Evolutionary conservation across 139 green algal genomes (phyloP), one percentile per base, ranked within the genome.

Genomic region (Tetradesmus obliquus): DNA sequence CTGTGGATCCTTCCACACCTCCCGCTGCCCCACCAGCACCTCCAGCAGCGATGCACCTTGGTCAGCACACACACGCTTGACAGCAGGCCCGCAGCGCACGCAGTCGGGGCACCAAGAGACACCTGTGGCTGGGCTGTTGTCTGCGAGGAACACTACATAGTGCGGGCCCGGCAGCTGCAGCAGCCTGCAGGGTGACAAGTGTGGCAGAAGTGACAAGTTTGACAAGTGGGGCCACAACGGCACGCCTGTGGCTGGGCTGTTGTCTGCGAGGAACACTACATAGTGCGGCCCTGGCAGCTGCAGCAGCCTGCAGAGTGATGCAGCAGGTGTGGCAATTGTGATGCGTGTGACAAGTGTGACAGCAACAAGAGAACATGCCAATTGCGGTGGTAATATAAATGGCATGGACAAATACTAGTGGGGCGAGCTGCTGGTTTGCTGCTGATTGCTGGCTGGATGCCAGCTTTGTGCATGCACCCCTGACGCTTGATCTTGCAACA

Each of bases 91-190:
- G 7, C 74, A 87, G 84, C 92, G 92, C 58, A 90, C 86, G 66
- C 91, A 94, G 82, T 94, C 91, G 45, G 91, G 91, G 82, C 91
- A 94, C 91, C 91, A 94, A 10, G 83, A 71, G n/a, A 89, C 54
- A 10, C 83, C 87, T 3, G 91, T 94, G 1, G 58, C 69, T 20
- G 91, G 88, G 88, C 90, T 82, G 12, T 58, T 24, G 83, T 92
- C 88, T 32, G 91, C 83, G 51, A 69, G 82, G 72, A 94, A 94
- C 10, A 94, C 32, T 3, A 94, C 91, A 60, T 86, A 92, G 74
- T 90, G 91, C 5, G 91, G 91, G 13, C 53, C 55, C 8, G 91
- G 88, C 12, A 88, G 72, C 55, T 66, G 22, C 69, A 87, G 66
- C 57, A 91, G 58, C 60, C 90, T 92, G 71, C 72, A 55, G 12